A percentile compares a stretch with the other conserved stretches of the same genome.
phyloP scores from a whole-genome alignment of 768 basidiomycete species.

The Mycena rosella region DNA sequence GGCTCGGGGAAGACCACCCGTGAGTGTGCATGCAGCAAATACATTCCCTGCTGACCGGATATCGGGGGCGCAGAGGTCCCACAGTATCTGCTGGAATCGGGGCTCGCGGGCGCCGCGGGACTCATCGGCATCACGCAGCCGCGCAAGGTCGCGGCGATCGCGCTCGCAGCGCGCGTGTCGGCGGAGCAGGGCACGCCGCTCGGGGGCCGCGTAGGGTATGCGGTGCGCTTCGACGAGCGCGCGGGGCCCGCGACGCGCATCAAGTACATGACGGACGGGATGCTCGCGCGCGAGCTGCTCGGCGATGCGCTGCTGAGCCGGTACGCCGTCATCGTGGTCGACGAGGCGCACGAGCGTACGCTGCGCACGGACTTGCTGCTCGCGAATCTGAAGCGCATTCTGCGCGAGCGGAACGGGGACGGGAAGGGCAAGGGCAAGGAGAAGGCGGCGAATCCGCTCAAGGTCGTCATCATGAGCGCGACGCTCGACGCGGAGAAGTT shows the following conservation, averaged over 20 bases:
- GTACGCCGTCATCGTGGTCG: constrained; percentile 92
- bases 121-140: constrained; percentile 96
- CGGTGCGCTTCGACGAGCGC: constrained; percentile 95
- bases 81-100: constrained; percentile 92
- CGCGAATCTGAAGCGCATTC: constrained; percentile 88
- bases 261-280: constrained; percentile 98
- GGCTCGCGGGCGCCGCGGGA: constrained; percentile 72
- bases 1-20: constrained; percentile 99
- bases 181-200: constrained; percentile 80
- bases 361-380: constrained; percentile 95
- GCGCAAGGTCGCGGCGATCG: constrained; percentile 93
- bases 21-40: no score
- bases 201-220: constrained; percentile 90
- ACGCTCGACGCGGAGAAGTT: constrained; percentile 97
- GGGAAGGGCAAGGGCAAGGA: constrained; percentile 61
- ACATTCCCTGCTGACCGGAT: no score
- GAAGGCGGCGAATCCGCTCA: constrained; percentile 70
- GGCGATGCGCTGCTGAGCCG: constrained; percentile 79
- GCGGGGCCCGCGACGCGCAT: constrained; percentile 80
- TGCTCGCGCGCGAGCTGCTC: constrained; percentile 94
- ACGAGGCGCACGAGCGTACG: constrained; percentile 98
- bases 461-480: constrained; percentile 97
- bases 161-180: constrained; percentile 93
- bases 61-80: constrained; percentile 80
- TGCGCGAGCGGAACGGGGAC: constrained; percentile 69